Evolutionary conservation across 352 stramenopile species (phyloP), one percentile per base, ranked within the genome.

Genomic region (Phytophthora palmivora): DNA sequence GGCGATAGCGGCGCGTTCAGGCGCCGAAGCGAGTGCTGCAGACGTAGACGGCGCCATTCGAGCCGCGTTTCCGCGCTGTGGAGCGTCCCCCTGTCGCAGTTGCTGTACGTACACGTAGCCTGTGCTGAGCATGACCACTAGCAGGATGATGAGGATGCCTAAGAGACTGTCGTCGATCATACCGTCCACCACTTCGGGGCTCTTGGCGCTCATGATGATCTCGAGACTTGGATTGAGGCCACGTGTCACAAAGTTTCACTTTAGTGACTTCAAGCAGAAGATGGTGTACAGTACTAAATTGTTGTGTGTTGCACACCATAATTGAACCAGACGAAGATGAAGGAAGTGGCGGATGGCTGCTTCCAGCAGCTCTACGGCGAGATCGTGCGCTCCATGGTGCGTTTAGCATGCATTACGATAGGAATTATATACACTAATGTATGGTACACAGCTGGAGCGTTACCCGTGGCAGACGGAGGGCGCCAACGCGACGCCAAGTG

Each of bases 281-380:
- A 6, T 28, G 24, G 24, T 28, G 24, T 28, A 28, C 24, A 44
- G 9, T 16, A 16, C 39, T 33, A 33, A 58, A 24, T 37, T 38
- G 45, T 34, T 10, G 9, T 52, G 36, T 44, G 12, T 19, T 18
- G 16, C 10, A 58, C 32, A 56, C 26, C 34, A 53, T 16, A 49
- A 21, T 52, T 57, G 22, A 22, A 30, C 45, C 6, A 2, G 36
- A 22, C 3, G 10, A 61, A 58, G 5, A 92, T 92, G 84, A 94
- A 92, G 58, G 87, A 95, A 46, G 84, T 95, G 33, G 85, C 87
- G 2, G 87, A 95, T 41, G 86, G 83, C 67, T 90, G 85, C 79
- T 93, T 95, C 76, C 82, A 92, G 75, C 87, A 95, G 72, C 79
- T 95, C 58, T 95, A 91, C 53, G 87, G 78, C 44, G 85, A 95